These are phyloP conservation scores for Elongisporangium anandrum DNA, from an alignment of 352 stramenopile species.

Conservation along the genomic window DNA sequence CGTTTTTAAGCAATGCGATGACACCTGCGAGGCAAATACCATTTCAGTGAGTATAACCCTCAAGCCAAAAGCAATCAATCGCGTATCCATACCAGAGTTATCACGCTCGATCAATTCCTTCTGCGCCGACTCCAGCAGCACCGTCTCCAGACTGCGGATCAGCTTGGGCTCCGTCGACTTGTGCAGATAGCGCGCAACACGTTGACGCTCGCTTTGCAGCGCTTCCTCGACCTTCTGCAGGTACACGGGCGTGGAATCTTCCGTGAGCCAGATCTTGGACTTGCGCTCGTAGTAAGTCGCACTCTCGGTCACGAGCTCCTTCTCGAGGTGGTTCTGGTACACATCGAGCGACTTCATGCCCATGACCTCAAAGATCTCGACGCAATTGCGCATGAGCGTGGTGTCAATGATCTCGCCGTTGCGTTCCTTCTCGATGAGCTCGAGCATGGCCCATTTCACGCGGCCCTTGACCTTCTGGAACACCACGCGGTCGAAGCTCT, in stretches of 20 bases:
- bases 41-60: background rate
- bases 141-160: constrained; percentile 90
- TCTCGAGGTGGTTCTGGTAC: constrained; percentile 96
- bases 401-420: constrained; percentile 98
- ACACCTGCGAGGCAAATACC: constrained; percentile 49
- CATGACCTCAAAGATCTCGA: constrained; percentile 99
- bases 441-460: constrained; percentile 90
- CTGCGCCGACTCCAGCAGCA: constrained; percentile 94
- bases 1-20: constrained; percentile 94
- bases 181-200: constrained; percentile 97
- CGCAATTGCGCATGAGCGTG: constrained; percentile 94
- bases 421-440: constrained; percentile 97
- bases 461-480: constrained; percentile 83
- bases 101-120: constrained; percentile 98
- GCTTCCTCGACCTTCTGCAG: constrained; percentile 93
- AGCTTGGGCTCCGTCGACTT: constrained; percentile 95
- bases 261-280: constrained; percentile 96
- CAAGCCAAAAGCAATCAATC: background rate
- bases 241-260: constrained; percentile 97
- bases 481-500: constrained; percentile 80
- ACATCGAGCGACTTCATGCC: constrained; percentile 94
- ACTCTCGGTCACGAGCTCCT: constrained; percentile 91
- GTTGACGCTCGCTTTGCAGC: constrained; percentile 70
- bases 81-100: constrained; percentile 55
- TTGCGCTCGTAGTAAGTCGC: constrained; percentile 95